These are phyloP conservation scores for Heterobasidion irregulare DNA, from an alignment of 1,284 basidiomycete species.

Conservation along the genomic window DNA sequence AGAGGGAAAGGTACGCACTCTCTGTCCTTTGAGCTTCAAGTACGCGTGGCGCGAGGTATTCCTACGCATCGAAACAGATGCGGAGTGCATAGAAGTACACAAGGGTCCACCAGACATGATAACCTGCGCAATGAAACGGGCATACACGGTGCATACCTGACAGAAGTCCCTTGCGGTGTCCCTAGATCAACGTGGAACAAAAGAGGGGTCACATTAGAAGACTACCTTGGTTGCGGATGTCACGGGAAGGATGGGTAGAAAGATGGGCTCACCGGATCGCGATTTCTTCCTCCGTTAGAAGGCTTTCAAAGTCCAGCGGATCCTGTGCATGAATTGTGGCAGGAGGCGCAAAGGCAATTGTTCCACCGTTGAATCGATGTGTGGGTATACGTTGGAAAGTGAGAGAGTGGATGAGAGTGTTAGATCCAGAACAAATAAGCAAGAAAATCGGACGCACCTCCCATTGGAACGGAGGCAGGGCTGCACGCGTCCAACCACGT, in stretches of 20 bases:
- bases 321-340: conserved; percentile 40
- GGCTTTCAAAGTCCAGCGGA: conserved; percentile 65
- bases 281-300: conserved; percentile 86
- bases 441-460: neutral
- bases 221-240: neutral
- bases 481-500: neutral
- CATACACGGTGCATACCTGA: conserved; percentile 39
- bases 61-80: conserved; percentile 32
- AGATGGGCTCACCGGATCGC: conserved; percentile 64
- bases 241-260: neutral
- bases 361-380: neutral
- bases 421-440: neutral
- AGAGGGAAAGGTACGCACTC: conserved; percentile 32
- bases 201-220: neutral
- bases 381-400: neutral
- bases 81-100: neutral
- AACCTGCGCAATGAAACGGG: neutral
- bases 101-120: neutral
- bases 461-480: neutral
- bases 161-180: conserved; percentile 84
- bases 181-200: conserved; percentile 27
- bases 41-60: conserved; percentile 78
- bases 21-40: conserved; percentile 85
- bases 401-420: neutral
- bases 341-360: too few species aligned